A percentile compares a stretch with the other conserved stretches of the same genome.
phyloP scores from a whole-genome alignment of 129 eudicot species.

The Lactuca sativa region DNA sequence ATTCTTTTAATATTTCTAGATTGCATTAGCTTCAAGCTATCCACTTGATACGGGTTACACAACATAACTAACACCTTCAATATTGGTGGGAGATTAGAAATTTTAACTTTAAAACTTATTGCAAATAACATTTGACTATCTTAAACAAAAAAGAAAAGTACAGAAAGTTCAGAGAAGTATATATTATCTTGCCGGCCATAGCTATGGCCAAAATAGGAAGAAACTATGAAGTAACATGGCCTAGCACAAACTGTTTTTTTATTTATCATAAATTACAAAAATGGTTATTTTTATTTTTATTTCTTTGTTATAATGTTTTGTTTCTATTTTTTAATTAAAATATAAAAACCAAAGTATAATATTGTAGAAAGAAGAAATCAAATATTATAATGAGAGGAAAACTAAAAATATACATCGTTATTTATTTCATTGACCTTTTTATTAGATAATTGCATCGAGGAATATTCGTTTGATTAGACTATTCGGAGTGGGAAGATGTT shows the following conservation, averaged over 20 bases:
- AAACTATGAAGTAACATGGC: background rate
- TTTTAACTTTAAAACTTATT: background rate
- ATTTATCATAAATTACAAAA: too few species aligned
- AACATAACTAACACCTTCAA: background rate
- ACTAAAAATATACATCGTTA: too few species aligned
- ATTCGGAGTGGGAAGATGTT: too few species aligned
- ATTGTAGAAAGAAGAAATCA: background rate
- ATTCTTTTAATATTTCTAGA: too few species aligned
- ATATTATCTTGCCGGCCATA: conserved; percentile 1
- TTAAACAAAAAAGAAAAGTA: background rate
- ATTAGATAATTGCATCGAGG: too few species aligned
- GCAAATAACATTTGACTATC: background rate
- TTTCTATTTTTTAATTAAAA: too few species aligned
- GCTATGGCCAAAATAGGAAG: background rate
- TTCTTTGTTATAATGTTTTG: background rate
- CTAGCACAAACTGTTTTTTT: background rate
- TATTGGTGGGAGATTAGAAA: background rate
- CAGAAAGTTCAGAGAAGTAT: background rate
- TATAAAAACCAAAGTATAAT: background rate
- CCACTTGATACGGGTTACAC: too few species aligned
- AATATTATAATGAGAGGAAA: background rate
- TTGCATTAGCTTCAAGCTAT: too few species aligned
- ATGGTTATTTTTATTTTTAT: background rate
- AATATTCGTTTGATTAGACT: too few species aligned
- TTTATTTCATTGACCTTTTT: too few species aligned